Evolutionary conservation across 352 stramenopile species (phyloP).

Genomic region (Aphanomyces astaci): DNA sequence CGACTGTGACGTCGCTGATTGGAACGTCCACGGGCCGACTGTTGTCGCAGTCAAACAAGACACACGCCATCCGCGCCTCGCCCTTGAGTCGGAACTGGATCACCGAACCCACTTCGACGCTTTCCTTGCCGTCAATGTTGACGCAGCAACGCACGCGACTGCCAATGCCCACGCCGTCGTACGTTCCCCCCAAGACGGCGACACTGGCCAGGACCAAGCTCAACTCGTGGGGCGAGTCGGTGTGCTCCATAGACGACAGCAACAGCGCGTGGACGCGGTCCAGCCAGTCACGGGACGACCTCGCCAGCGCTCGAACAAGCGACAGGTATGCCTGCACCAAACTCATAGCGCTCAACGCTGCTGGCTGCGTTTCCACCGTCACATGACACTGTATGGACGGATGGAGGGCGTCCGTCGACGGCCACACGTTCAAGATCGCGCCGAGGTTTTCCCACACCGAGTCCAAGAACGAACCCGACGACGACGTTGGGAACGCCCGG

Average conservation of each 20-base stretch:
- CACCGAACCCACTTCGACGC: slow-evolving; percentile 60
- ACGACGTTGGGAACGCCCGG: slow-evolving; percentile 25
- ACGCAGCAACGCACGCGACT: slow-evolving; percentile 63
- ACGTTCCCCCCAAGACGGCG: slow-evolving; percentile 47
- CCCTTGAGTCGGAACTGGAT: slow-evolving; percentile 46
- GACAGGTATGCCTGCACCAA: slow-evolving; percentile 42
- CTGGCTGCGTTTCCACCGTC: slow-evolving; percentile 36
- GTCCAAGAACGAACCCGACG: slow-evolving; percentile 27
- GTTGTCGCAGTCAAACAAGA: slow-evolving; percentile 66
- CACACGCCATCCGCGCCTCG: slow-evolving; percentile 34
- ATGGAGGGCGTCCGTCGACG: too few relatives aligned
- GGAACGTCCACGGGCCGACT: slow-evolving; percentile 49
- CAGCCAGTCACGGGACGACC: slow-evolving; percentile 27
- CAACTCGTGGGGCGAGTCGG: neutral
- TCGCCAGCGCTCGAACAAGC: slow-evolving; percentile 32
- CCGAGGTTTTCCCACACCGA: neutral
- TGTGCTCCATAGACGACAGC: slow-evolving; percentile 20
- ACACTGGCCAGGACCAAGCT: slow-evolving; percentile 32
- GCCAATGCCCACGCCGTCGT: slow-evolving; percentile 41
- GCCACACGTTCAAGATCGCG: slow-evolving; percentile 4
- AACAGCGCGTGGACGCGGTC: slow-evolving; percentile 30
- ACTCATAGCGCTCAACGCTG: slow-evolving; percentile 36
- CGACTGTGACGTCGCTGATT: slow-evolving; percentile 39
- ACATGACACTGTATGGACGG: neutral
- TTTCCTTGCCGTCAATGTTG: slow-evolving; percentile 68